phyloP scores from a whole-genome alignment of 306 rosid species.

The Hylodesmum podocarpum region DNA sequence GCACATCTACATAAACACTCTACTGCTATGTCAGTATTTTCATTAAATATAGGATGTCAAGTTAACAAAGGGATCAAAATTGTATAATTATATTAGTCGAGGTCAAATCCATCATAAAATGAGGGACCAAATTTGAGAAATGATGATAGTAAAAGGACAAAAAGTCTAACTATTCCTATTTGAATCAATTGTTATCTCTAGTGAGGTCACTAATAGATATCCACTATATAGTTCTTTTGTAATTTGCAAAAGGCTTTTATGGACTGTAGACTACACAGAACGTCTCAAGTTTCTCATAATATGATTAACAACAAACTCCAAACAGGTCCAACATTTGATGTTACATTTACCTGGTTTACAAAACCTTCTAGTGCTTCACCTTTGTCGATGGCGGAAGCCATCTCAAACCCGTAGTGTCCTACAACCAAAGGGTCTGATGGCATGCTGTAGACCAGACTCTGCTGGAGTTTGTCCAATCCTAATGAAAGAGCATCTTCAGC shows the following conservation, averaged over 20 bases:
- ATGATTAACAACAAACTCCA: not conserved
- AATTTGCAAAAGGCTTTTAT: not conserved
- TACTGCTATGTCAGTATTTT: not conserved
- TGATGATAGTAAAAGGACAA: not conserved
- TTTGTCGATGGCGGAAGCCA: slow-evolving; percentile 53
- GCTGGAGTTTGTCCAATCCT: slow-evolving; percentile 79
- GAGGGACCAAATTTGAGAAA: not conserved
- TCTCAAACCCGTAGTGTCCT: slow-evolving; percentile 49
- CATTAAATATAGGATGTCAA: not conserved
- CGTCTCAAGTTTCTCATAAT: not conserved
- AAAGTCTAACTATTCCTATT: not conserved
- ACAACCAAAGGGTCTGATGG: slow-evolving; percentile 41
- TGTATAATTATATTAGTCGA: too few species aligned
- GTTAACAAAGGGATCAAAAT: not conserved
- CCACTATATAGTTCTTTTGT: not conserved
- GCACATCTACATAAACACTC: not conserved
- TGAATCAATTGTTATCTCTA: not conserved
- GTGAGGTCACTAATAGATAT: not conserved
- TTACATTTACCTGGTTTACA: slow-evolving; percentile 68
- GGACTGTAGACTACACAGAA: not conserved
- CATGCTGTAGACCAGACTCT: slow-evolving; percentile 48
- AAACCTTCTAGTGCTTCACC: slow-evolving; percentile 69
- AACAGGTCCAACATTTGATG: not conserved
- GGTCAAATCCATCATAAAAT: not conserved
- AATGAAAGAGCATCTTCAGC: slow-evolving; percentile 80